Conservation (phyloP, 768 basidiomycete genomes). For the Crassisporium funariophilum region DNA sequence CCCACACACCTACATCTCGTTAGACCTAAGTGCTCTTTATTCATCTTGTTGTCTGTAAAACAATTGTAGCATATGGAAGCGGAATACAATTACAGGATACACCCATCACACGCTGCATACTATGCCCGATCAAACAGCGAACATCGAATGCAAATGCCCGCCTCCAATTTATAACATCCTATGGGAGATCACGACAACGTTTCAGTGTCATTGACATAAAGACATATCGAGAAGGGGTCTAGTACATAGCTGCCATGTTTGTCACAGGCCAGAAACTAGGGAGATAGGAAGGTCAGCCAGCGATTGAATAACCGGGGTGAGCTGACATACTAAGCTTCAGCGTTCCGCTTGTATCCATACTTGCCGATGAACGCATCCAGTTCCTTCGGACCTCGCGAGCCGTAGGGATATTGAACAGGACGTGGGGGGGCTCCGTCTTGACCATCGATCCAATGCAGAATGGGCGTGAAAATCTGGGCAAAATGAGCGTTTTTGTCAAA, state of each 20-base stretch:
- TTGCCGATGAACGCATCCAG: constrained; percentile 74
- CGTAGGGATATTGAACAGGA: constrained; percentile 85
- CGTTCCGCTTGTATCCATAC: constrained; percentile 76
- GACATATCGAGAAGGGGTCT: constrained; percentile 12
- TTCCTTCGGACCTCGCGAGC: constrained; percentile 90
- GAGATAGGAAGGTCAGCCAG: constrained; percentile 10
- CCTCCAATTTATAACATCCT: too few species aligned
- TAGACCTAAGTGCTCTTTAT: too few species aligned
- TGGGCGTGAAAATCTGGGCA: constrained; percentile 85
- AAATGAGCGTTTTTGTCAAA: neutral
- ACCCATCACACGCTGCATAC: too few species aligned
- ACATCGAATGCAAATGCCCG: too few species aligned
- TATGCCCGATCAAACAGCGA: too few species aligned
- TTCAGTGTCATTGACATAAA: constrained; percentile 2
- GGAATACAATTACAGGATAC: constrained; percentile 12
- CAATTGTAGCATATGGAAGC: too few species aligned
- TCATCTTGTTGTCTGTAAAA: too few species aligned
- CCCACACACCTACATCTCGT: too few species aligned
- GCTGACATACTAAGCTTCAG: constrained; percentile 70
- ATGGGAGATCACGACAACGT: too few species aligned
- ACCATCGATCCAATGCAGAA: constrained; percentile 96
- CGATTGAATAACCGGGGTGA: neutral
- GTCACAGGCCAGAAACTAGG: constrained; percentile 75
- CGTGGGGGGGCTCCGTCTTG: constrained; percentile 63
- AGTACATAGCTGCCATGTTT: constrained; percentile 62